Evolutionary conservation across 768 basidiomycete genomes (phyloP), one percentile per base, ranked within the genome.

Genomic region (Leccinum arenicola): DNA sequence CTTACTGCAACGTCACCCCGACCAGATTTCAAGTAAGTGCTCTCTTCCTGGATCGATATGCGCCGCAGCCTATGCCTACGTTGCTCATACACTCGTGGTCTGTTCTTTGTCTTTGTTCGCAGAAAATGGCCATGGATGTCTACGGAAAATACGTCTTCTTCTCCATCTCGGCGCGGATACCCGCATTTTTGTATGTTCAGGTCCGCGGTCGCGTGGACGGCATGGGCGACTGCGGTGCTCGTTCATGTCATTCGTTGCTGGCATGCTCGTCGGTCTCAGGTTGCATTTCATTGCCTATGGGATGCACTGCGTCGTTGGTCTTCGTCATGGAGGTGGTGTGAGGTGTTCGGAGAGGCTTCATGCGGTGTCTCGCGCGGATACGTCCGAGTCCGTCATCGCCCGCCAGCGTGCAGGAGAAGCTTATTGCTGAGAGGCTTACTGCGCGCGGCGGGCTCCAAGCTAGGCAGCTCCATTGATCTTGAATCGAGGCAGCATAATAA

Each of bases 401-500:
- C 23, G 23, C 23, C 23, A 23, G 23, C 23, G 23, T 23, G 23
- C 23, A 23, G 23, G 23, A 23, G 23, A 23, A 23, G 23, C 23
- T 23, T 23, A 23, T 23, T 23, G 23, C 23, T 23, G 23, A 23
- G 23, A 23, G 23, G 23, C 23, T 23, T 23, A 23, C 23, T 23
- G 23, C 23, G 23, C 23, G 23, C 23, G 23, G 23, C 23, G 23
- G 23, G 23, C 23, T 23, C 23, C 23, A 23, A 23, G 23, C 23
- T 23, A 23, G 23, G 23, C 23, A 23, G 23, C 23, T 23, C 23
- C 23, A 4, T 79, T 76, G 54, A 89, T 70, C 71, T 88, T 89
- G 58, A 95, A 85, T 12, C 86, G 78, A 2, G 88, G 84, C 1
- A 98, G 76, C 88, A 96, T 91, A 63, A 96, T 95, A 1, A 85